Percentiles rank a stretch among this genome's conserved stretches.
Evolutionary conservation across 768 basidiomycete genomes (phyloP).

Genomic region (Pilatotrama ljubarskyi): DNA sequence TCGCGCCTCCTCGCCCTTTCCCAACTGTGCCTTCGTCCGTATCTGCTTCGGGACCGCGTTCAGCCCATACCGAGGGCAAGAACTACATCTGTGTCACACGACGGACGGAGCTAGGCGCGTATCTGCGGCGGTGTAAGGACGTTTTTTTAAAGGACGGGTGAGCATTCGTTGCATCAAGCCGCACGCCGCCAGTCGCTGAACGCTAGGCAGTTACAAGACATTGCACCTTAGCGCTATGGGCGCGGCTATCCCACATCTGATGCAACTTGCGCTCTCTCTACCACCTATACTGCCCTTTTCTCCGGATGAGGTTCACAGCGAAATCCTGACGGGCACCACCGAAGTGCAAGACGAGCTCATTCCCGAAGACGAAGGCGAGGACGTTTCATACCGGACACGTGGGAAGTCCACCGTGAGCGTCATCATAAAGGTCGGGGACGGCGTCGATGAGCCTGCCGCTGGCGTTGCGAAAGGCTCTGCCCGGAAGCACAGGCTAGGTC

Average conservation of each 20-base stretch:
- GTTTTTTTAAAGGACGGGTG: constrained; percentile 73
- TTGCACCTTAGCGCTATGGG: constrained; percentile 82
- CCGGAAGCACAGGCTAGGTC: constrained; percentile 5
- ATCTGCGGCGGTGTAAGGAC: constrained; percentile 77
- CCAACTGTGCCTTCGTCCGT: constrained; percentile 75
- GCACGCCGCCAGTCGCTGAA: background rate
- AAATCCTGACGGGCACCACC: constrained; percentile 67
- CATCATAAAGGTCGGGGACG: constrained; percentile 60
- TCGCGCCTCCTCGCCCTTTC: constrained; percentile 73
- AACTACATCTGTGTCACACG: constrained; percentile 80
- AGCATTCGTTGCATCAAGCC: constrained; percentile 21
- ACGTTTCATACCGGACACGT: constrained; percentile 59
- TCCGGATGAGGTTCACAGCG: constrained; percentile 58
- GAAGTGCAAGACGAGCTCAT: constrained; percentile 78
- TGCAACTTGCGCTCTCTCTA: constrained; percentile 68
- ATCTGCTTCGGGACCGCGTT: constrained; percentile 78
- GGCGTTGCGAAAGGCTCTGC: constrained; percentile 8
- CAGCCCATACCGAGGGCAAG: constrained; percentile 77
- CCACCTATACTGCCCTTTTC: constrained; percentile 72
- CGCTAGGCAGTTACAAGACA: constrained; percentile 58
- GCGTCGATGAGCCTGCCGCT: constrained; percentile 44
- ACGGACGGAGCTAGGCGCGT: constrained; percentile 68
- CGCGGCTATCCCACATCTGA: constrained; percentile 82
- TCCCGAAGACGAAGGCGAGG: constrained; percentile 74
- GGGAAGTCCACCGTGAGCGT: constrained; percentile 70